Evolutionary conservation across 345 rosid species (phyloP).

Genomic region (Isatis tinctoria): DNA sequence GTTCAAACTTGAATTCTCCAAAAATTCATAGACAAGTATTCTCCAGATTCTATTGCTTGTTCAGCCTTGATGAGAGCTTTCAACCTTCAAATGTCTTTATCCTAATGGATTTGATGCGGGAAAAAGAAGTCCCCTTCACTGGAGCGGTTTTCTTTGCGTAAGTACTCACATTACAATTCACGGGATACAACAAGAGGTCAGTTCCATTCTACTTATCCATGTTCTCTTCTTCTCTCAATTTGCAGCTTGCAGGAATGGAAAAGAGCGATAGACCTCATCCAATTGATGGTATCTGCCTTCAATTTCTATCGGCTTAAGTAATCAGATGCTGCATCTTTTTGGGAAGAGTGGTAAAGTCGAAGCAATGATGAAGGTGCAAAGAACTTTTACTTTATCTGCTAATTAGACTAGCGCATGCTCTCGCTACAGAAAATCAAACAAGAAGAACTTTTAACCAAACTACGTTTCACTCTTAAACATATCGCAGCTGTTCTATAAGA

Average conservation of each 20-base stretch:
- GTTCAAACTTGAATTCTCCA: neutral
- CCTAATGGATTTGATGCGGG: conserved; percentile 62
- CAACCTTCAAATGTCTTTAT: conserved; percentile 63
- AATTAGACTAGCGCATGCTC: neutral
- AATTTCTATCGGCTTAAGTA: conserved; percentile 60
- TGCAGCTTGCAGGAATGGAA: conserved; percentile 81
- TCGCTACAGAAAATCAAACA: neutral
- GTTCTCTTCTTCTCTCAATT: conserved; percentile 3
- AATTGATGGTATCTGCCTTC: conserved; percentile 61
- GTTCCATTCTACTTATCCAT: neutral
- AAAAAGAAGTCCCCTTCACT: conserved; percentile 52
- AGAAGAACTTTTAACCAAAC: conserved; percentile 10
- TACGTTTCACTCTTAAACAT: neutral
- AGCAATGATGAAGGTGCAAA: conserved; percentile 70
- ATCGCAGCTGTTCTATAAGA: conserved; percentile 73
- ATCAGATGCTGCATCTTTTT: conserved; percentile 72
- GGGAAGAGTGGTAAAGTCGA: conserved; percentile 86
- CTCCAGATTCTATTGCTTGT: conserved; percentile 69
- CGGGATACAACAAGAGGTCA: neutral
- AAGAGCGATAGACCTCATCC: conserved; percentile 43
- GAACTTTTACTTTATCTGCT: neutral
- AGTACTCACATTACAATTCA: conserved; percentile 22
- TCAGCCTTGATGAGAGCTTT: conserved; percentile 88
- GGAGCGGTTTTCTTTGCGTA: conserved; percentile 77
- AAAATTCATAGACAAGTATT: no score